These are phyloP conservation scores for Neofusicoccum laricinum DNA, from an alignment of 2,329 filamentous ascomycete genomes.

Conservation along the genomic window DNA sequence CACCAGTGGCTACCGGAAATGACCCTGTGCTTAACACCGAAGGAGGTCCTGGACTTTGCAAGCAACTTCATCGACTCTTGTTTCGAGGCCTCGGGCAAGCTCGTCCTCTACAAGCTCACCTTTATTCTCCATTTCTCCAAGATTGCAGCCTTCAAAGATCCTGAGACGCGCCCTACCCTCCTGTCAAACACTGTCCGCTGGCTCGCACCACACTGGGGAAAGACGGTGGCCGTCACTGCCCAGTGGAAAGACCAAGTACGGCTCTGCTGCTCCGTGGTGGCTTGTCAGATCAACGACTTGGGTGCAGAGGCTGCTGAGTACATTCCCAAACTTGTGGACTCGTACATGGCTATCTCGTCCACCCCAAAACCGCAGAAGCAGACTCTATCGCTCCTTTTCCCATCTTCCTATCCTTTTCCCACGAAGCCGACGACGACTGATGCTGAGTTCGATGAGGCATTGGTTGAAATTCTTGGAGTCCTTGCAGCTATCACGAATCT, in stretches of 20 bases:
- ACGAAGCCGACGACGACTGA: slow-evolving; percentile 61
- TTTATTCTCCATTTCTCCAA: slow-evolving; percentile 89
- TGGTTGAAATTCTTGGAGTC: slow-evolving; percentile 85
- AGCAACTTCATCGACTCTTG: slow-evolving; percentile 94
- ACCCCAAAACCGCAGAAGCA: slow-evolving; percentile 59
- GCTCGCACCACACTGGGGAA: slow-evolving; percentile 93
- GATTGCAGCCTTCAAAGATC: slow-evolving; percentile 75
- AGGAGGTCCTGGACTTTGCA: slow-evolving; percentile 86
- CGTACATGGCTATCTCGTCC: slow-evolving; percentile 73
- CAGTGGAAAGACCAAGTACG: slow-evolving; percentile 93
- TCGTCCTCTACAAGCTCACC: slow-evolving; percentile 87
- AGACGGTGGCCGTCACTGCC: slow-evolving; percentile 67
- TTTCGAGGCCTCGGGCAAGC: slow-evolving; percentile 79
- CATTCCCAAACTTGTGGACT: slow-evolving; percentile 86
- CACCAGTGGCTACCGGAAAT: slow-evolving; percentile 97
- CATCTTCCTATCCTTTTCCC: slow-evolving; percentile 85
- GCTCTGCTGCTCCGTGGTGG: slow-evolving; percentile 87
- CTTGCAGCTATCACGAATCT: slow-evolving; percentile 78
- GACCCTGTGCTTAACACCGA: slow-evolving; percentile 67
- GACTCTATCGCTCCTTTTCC: slow-evolving; percentile 81
- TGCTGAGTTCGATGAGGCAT: slow-evolving; percentile 74
- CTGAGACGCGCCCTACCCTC: slow-evolving; percentile 70
- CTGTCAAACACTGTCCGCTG: slow-evolving; percentile 81
- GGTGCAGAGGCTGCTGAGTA: slow-evolving; percentile 82
- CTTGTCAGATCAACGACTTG: slow-evolving; percentile 76